Conservation (phyloP, 345 rosid species). For the Aegle marmelos region DNA sequence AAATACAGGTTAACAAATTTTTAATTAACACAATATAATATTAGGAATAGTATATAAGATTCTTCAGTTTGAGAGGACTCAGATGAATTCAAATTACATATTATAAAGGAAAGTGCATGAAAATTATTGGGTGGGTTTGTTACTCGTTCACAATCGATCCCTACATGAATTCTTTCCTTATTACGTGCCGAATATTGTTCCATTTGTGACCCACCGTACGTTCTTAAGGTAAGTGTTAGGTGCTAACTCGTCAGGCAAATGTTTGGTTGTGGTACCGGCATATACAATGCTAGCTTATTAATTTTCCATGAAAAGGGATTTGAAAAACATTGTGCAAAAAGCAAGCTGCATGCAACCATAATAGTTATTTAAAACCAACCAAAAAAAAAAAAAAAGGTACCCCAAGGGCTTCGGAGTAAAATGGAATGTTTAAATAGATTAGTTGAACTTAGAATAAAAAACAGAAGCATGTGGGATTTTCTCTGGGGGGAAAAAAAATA, state of each 20-base stretch:
- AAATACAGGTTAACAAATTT: too few species aligned
- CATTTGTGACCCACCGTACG: not conserved
- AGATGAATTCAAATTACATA: not conserved
- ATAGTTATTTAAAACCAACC: not conserved
- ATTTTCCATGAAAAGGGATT: not conserved
- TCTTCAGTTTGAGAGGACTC: not conserved
- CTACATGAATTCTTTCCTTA: not conserved
- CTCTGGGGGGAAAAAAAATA: not conserved
- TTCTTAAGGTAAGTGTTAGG: constrained; percentile 10
- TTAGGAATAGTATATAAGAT: not conserved
- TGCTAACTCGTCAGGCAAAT: constrained; percentile 1
- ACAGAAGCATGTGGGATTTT: constrained; percentile 5
- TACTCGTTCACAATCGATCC: not conserved
- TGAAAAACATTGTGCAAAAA: not conserved
- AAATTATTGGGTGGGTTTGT: not conserved
- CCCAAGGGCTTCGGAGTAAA: constrained; percentile 8
- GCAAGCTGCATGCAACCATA: not conserved
- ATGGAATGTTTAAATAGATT: not conserved
- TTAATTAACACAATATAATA: too few species aligned
- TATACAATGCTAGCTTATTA: not conserved
- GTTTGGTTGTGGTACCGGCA: constrained; percentile 5
- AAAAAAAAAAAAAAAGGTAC: not conserved
- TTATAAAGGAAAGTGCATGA: not conserved
- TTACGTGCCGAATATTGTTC: not conserved
- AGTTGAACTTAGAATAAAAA: not conserved